Evolutionary conservation across 1,284 basidiomycete genomes (phyloP).

Genomic region (Trichosporon coremiiforme): DNA sequence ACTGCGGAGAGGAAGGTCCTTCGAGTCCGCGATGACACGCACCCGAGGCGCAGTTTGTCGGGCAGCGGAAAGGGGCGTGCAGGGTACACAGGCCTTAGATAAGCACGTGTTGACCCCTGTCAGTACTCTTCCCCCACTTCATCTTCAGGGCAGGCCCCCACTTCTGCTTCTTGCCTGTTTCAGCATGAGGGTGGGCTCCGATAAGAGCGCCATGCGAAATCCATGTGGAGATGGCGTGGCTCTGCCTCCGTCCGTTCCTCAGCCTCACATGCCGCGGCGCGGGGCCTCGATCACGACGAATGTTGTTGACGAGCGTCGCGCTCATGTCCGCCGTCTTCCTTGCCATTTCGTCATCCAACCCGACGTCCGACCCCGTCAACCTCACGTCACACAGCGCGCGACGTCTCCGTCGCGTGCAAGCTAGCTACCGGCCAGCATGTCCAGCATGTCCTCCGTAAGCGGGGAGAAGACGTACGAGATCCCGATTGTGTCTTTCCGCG

Average conservation of each 20-base stretch:
- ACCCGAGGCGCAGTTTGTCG: neutral
- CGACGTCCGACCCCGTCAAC: neutral
- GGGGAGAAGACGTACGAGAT: conserved; percentile 47
- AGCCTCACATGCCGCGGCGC: neutral
- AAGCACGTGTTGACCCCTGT: conserved; percentile 11
- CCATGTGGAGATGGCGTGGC: neutral
- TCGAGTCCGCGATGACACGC: neutral
- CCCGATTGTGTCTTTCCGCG: conserved; percentile 52
- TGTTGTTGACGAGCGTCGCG: neutral
- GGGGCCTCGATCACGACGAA: conserved; percentile 10
- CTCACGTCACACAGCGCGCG: neutral
- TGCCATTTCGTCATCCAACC: neutral
- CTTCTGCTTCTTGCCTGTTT: neutral
- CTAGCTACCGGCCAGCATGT: conserved; percentile 33
- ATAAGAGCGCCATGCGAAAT: neutral
- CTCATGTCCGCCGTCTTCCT: conserved; percentile 10
- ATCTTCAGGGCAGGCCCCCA: neutral
- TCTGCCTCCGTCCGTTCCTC: neutral
- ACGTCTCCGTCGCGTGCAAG: conserved; percentile 3
- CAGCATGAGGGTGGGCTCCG: neutral
- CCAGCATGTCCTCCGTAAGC: conserved; percentile 36
- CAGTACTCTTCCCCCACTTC: neutral
- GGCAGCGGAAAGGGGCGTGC: neutral
- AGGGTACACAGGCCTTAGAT: neutral
- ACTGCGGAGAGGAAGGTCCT: neutral